A percentile compares a stretch with the other conserved stretches of the same genome.
Evolutionary conservation across 805 yeast genomes (phyloP).

Genomic region (Starmerella floricola): DNA sequence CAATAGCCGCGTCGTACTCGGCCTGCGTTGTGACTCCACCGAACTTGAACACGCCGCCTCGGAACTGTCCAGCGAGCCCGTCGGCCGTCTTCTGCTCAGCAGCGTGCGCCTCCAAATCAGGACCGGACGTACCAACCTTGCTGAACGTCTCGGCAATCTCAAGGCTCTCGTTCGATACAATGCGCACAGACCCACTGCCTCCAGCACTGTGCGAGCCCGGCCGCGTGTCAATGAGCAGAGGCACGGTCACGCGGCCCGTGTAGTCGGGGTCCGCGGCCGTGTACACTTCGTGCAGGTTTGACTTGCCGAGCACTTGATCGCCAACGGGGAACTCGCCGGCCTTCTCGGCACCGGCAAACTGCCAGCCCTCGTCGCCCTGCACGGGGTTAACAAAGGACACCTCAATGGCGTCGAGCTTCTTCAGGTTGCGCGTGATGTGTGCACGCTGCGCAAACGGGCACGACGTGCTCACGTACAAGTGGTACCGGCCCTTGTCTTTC

Average conservation of each 20-base stretch:
- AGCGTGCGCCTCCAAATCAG: constrained; percentile 30
- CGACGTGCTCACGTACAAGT: constrained; percentile 69
- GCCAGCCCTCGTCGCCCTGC: constrained; percentile 80
- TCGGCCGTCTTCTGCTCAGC: constrained; percentile 51
- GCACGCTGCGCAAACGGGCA: constrained; percentile 96
- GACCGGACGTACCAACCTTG: constrained; percentile 49
- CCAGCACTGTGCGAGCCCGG: constrained; percentile 35
- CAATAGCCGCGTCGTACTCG: constrained; percentile 58
- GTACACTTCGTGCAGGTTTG: constrained; percentile 59
- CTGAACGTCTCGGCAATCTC: constrained; percentile 69
- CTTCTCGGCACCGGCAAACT: constrained; percentile 46
- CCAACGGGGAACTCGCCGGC: constrained; percentile 41
- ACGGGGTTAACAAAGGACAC: constrained; percentile 77
- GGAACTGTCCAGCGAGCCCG: constrained; percentile 41
- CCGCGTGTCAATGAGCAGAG: constrained; percentile 82
- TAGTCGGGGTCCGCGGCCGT: constrained; percentile 64
- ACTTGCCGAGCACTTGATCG: constrained; percentile 49
- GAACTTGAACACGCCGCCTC: constrained; percentile 65
- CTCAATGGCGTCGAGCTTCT: constrained; percentile 44
- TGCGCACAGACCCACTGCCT: constrained; percentile 24
- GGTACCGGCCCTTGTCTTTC: constrained; percentile 52
- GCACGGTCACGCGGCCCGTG: constrained; percentile 78
- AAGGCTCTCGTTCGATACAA: constrained; percentile 82
- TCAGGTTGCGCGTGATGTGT: constrained; percentile 53
- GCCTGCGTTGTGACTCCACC: constrained; percentile 75